These are phyloP conservation scores for Allomyces arbusculus DNA, from an alignment of 192 early-diverging fungal genomes.

Conservation along the genomic window DNA sequence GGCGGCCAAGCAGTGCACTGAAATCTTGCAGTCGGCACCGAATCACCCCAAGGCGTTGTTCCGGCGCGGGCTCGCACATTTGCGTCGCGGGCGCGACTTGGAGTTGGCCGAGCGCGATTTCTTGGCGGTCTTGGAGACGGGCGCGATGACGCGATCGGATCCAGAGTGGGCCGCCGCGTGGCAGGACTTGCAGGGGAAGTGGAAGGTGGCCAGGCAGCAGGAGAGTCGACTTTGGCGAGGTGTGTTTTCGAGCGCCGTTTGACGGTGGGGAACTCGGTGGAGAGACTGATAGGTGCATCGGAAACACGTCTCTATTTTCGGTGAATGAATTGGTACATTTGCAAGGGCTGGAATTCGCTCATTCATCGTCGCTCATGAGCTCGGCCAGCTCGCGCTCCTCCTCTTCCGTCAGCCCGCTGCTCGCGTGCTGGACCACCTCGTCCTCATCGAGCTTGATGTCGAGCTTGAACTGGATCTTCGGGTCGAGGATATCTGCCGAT, in stretches of 20 bases:
- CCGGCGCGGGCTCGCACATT: conserved; percentile 23
- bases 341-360: no score
- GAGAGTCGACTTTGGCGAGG: no score
- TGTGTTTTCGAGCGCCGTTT: no score
- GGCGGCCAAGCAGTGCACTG: conserved; percentile 21
- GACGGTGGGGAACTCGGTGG: no score
- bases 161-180: neutral
- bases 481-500: neutral
- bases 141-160: neutral
- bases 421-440: conserved; percentile 1
- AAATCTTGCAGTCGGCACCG: conserved; percentile 20
- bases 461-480: neutral
- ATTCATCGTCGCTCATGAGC: conserved; percentile 49
- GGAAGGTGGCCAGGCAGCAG: no score
- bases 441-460: neutral
- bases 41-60: conserved; percentile 27
- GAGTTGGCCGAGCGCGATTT: conserved; percentile 27
- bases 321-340: no score
- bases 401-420: conserved; percentile 55
- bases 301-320: no score
- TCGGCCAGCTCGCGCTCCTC: conserved; percentile 77
- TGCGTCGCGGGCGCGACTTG: conserved; percentile 25
- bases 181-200: neutral
- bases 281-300: no score
- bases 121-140: neutral